phyloP scores from a whole-genome alignment of 495 filamentous ascomycete species.

The Hypoxylon cercidicola region DNA sequence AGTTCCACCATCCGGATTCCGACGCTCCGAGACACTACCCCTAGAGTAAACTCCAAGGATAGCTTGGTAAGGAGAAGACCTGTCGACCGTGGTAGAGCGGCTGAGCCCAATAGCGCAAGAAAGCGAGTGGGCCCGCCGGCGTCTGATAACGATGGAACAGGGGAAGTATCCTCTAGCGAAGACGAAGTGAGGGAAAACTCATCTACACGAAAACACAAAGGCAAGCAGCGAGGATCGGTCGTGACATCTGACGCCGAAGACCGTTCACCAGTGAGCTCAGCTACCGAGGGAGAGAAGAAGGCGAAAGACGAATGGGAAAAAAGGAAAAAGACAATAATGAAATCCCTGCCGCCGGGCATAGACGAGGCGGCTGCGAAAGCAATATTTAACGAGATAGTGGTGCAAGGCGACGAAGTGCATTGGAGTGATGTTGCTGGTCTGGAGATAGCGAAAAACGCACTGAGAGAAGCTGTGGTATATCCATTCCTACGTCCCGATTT shows the following conservation, averaged over 20 bases:
- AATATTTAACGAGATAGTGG: conserved; percentile 95
- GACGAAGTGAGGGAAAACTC: conserved; percentile 28
- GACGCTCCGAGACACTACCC: conserved; percentile 16
- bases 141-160: conserved; percentile 24
- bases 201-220: conserved; percentile 28
- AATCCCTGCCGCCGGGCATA: conserved; percentile 80
- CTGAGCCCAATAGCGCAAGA: conserved; percentile 37
- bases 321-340: conserved; percentile 67
- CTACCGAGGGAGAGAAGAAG: conserved; percentile 50
- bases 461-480: conserved; percentile 98
- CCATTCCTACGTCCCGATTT: conserved; percentile 96
- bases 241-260: conserved; percentile 33
- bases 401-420: conserved; percentile 92
- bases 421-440: conserved; percentile 96
- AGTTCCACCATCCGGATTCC: conserved; percentile 19
- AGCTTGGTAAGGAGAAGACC: conserved; percentile 31
- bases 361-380: conserved; percentile 86
- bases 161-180: conserved; percentile 30
- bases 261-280: conserved; percentile 48
- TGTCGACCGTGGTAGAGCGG: conserved; percentile 11
- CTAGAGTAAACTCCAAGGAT: conserved; percentile 15
- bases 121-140: conserved; percentile 27
- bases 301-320: conserved; percentile 61
- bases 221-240: conserved; percentile 40
- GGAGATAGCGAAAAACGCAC: conserved; percentile 86